Base-by-base conservation (phyloP, 2,329 filamentous ascomycete species). In the Chrysoporthe austroafricana region DNA sequence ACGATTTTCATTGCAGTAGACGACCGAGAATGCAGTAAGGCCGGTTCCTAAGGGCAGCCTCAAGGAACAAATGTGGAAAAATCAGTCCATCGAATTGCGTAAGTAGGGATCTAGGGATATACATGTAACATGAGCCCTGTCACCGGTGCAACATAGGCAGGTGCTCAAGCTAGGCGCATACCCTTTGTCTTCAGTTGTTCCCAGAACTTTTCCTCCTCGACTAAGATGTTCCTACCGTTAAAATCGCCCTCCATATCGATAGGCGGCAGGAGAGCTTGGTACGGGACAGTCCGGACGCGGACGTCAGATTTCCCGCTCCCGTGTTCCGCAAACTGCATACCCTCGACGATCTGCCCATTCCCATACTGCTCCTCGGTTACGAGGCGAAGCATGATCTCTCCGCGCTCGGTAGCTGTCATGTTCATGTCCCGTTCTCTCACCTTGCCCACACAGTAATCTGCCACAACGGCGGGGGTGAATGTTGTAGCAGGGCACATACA, bases 141-240 rank as follows among this genome's bases (percentile, higher is more conserved):
- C 21, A 8, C 5, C 11, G 3, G 21, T 26, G 48, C 48, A 13
- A 52, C 5, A 26, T n/a, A 52, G 3, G 26, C 50, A 32, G 9
- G 3, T 32, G 9, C 48, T 52, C 48, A 54, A 14, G 26, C 21
- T 13, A 1, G 11, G 50, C 50, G 50, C 57, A 71, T 58, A n/a
- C 70, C 70, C 54, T 68, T 70, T 8, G 44, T 62, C 60, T 70
- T 68, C 7, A 71, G 64, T 39, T 69, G 58, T 21, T 66, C 68
- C 62, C 63, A 71, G 9, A 71, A 18, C 63, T 69, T 68, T 58
- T 71, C 70, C 61, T 71, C 70, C 50, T 66, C 70, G 16, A 54
- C 57, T 36, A 69, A 48, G 63, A 71, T 71, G 54, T 71, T 71
- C 59, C 70, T 71, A 5, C 68, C 70, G 21, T 65, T 68, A 60